Percentiles rank a stretch among this genome's conserved stretches.
These are phyloP conservation scores for Rosa lucieae DNA, from an alignment of 306 rosid genomes.

Conservation along the genomic window DNA sequence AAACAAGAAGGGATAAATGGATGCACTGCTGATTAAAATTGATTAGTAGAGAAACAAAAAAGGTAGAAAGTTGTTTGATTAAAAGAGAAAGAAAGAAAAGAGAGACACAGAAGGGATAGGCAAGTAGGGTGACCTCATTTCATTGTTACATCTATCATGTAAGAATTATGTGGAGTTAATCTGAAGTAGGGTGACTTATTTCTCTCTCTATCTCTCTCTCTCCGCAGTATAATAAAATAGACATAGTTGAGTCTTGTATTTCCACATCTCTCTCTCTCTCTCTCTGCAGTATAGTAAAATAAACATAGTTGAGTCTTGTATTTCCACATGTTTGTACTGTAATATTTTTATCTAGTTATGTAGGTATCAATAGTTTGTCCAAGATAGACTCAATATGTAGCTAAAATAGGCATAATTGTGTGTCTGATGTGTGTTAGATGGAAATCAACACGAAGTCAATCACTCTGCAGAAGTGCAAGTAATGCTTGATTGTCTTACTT, in stretches of 20 bases:
- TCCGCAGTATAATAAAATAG: not conserved
- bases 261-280: not conserved
- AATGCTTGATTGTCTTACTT: conserved; percentile 11
- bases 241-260: not conserved
- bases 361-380: not conserved
- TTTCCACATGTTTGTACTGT: not conserved
- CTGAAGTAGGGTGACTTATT: no score
- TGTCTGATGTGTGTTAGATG: not conserved
- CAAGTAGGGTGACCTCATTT: not conserved
- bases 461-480: conserved; percentile 5
- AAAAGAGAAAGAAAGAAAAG: not conserved
- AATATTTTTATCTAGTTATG: not conserved
- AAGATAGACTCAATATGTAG: not conserved
- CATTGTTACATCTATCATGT: not conserved
- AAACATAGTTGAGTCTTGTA: not conserved
- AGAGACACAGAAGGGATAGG: not conserved
- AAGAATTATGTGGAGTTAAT: no score
- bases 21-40: not conserved
- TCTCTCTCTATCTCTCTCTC: no score
- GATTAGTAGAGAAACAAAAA: not conserved
- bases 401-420: not conserved
- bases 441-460: conserved; percentile 8
- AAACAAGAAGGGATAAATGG: not conserved
- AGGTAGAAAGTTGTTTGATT: not conserved
- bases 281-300: not conserved